Percentiles rank a stretch among this genome's conserved stretches.
Evolutionary conservation across 148 eudicot species (phyloP).

Genomic region (Limonium bicolor): DNA sequence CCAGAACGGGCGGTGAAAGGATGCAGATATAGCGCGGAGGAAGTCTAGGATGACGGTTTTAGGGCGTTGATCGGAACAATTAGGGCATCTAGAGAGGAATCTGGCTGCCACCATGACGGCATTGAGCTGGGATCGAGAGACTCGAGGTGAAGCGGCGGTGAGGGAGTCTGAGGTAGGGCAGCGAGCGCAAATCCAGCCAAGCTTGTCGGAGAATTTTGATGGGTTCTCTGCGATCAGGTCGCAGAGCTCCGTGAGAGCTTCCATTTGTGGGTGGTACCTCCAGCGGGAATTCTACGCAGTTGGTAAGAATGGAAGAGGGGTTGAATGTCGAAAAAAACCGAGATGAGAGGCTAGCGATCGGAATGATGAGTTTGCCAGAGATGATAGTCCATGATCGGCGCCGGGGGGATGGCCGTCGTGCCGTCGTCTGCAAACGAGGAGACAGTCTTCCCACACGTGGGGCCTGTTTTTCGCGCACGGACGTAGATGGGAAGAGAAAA

Average conservation of each 20-base stretch:
- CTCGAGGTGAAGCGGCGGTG: conserved; percentile 37
- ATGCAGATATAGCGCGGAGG: conserved; percentile 32
- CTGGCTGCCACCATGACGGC: conserved; percentile 45
- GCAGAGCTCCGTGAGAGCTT: conserved; percentile 72
- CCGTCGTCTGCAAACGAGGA: no score
- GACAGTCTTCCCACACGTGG: no score
- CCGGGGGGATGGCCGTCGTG: no score
- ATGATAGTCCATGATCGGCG: no score
- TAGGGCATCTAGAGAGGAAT: conserved; percentile 56
- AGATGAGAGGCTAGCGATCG: no score
- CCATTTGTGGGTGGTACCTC: no score
- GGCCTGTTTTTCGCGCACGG: no score
- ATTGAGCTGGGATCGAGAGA: conserved; percentile 66
- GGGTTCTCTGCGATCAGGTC: conserved; percentile 72
- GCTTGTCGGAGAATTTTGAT: conserved; percentile 40
- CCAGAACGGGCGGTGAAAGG: conserved; percentile 60
- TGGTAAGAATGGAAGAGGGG: no score
- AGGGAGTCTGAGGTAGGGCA: conserved; percentile 56
- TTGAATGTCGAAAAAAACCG: no score
- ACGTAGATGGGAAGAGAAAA: no score
- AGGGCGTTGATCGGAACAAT: conserved; percentile 31
- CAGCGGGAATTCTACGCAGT: no score
- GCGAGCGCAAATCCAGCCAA: conserved; percentile 63
- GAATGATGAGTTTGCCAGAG: no score
- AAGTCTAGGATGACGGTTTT: conserved; percentile 32